These are phyloP conservation scores for Coelastrella sp. DNA, from an alignment of 139 green algal species.

Conservation along the genomic window DNA sequence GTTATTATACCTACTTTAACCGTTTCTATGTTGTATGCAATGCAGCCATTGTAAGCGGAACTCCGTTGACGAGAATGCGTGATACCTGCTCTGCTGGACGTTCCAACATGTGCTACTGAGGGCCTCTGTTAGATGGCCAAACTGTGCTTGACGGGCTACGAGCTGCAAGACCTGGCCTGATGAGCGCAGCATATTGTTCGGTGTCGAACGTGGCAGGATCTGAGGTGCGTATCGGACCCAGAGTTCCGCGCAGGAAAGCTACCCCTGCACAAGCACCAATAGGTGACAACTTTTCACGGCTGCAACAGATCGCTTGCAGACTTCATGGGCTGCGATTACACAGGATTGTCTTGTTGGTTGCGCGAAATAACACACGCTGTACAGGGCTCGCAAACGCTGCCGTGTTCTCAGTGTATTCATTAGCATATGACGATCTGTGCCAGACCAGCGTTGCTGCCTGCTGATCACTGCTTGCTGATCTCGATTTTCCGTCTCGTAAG, in stretches of 20 bases:
- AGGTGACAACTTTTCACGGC: background rate
- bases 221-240: background rate
- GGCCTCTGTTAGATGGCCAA: background rate
- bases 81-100: slow-evolving; percentile 15
- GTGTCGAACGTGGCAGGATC: background rate
- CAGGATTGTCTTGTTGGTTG: background rate
- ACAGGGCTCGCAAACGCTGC: background rate
- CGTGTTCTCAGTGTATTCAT: background rate
- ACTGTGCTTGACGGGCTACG: background rate
- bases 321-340: background rate
- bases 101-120: slow-evolving; percentile 27
- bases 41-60: background rate
- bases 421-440: background rate
- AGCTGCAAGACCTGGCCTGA: slow-evolving; percentile 30
- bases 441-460: background rate
- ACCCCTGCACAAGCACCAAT: background rate
- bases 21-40: background rate
- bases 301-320: background rate
- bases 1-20: background rate
- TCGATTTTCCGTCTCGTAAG: background rate
- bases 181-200: slow-evolving; percentile 37
- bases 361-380: background rate
- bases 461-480: background rate
- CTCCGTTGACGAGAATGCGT: background rate
- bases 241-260: background rate